Base-by-base conservation (phyloP, 139 green algal genomes). In the Closterium sp. region DNA sequence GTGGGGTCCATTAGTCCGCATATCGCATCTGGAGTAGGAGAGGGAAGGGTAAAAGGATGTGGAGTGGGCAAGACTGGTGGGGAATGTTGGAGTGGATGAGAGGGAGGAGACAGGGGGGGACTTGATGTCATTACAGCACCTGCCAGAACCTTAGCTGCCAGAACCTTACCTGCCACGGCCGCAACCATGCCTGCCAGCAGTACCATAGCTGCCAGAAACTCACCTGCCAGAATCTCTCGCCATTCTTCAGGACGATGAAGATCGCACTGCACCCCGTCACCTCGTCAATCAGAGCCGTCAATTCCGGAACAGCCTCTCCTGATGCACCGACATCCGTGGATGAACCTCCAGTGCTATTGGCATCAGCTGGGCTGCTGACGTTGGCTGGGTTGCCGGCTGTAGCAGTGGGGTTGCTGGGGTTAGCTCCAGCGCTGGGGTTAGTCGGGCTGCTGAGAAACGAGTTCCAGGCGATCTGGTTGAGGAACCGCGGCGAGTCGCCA, bases 401-500 rank as follows among this genome's bases (percentile, higher is more conserved):
- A 6, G 12, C 38, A 64, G 38, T 10, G 2, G 38, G 2, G 3
- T 10, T 64, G 43, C 43, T 69, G 43, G 23, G 16, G 9, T 69
- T 16, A 69, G 9, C 43, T 1, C 16, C 16, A 25, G 16, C 23
- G 43, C 43, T 69, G 43, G 23, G 16, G 23, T 69, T 16, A 69
- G 3, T 16, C 23, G 94, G 93, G 84, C 93, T 94, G 66, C 85
- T 84, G 5, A 95, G 31, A 25, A 96, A 23, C 19, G 93, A 92
- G 84, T 96, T 96, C 93, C 94, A 96, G 64, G 95, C 95, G 90
- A 96, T 94, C 85, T 94, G 91, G 33, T 93, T 91, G 55, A 95
- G 91, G 64, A 90, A 94, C 30, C 92, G 64, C 33, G 94, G 92
- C 30, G 93, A 91, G 4, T 81, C 31, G 1, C 94, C 92, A 31